These are phyloP conservation scores for Saccharomyces mikatae DNA, from an alignment of 805 yeast species.

Conservation along the genomic window DNA sequence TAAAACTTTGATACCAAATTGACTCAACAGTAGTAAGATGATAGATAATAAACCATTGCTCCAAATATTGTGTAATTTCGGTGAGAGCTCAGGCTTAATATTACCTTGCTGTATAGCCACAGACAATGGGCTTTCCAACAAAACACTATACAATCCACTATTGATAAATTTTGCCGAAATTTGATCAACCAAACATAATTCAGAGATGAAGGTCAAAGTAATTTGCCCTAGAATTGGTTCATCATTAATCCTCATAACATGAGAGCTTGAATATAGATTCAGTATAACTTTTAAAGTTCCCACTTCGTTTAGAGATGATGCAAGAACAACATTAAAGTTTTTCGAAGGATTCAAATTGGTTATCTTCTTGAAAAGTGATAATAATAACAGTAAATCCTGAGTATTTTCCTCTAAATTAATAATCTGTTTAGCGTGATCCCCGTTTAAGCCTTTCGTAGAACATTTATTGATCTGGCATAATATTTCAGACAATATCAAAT, in stretches of 20 bases:
- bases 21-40: conserved; percentile 48
- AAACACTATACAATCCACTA: conserved; percentile 56
- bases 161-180: conserved; percentile 61
- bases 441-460: conserved; percentile 31
- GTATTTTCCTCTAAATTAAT: conserved; percentile 39
- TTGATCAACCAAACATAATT: conserved; percentile 50
- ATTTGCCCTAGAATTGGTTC: conserved; percentile 69
- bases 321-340: conserved; percentile 42
- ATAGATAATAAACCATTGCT: conserved; percentile 72
- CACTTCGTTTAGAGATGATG: conserved; percentile 44
- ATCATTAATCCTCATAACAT: conserved; percentile 47
- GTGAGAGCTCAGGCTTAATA: conserved; percentile 41
- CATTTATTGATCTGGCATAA: conserved; percentile 44
- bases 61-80: conserved; percentile 73
- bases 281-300: conserved; percentile 57
- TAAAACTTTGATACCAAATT: conserved; percentile 53
- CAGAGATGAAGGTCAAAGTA: conserved; percentile 58
- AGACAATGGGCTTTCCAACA: conserved; percentile 71
- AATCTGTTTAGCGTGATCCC: conserved; percentile 11
- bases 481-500: conserved; percentile 47
- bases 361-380: conserved; percentile 56
- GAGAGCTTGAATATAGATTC: conserved; percentile 61
- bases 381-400: conserved; percentile 56
- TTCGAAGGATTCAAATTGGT: conserved; percentile 41
- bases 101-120: conserved; percentile 58